Evolutionary conservation across 352 stramenopile genomes (phyloP).

Genomic region (Pythium oligandrum): DNA sequence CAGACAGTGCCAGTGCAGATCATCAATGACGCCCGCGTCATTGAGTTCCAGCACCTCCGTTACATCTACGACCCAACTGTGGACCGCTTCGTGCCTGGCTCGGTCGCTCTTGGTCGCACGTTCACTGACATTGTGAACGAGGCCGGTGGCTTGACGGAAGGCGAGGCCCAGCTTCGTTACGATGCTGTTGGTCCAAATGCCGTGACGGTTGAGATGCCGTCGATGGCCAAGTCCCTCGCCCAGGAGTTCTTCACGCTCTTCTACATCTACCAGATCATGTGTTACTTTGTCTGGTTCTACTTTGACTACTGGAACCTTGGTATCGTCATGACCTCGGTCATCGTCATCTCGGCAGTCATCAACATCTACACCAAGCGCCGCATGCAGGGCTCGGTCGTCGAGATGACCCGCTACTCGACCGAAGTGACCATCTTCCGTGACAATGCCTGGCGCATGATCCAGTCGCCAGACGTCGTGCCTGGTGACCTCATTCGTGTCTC

Average conservation of each 20-base stretch:
- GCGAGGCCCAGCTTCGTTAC: slow-evolving; percentile 31
- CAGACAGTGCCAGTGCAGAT: slow-evolving; percentile 43
- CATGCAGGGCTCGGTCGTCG: slow-evolving; percentile 45
- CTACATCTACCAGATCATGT: slow-evolving; percentile 85
- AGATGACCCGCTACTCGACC: slow-evolving; percentile 61
- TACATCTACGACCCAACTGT: slow-evolving; percentile 18
- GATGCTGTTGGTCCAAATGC: slow-evolving; percentile 55
- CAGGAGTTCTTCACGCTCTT: slow-evolving; percentile 71
- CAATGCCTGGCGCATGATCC: slow-evolving; percentile 36
- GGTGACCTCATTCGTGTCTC: slow-evolving; percentile 62
- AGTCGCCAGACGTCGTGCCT: slow-evolving; percentile 50
- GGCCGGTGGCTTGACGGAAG: slow-evolving; percentile 34
- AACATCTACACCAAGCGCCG: slow-evolving; percentile 70
- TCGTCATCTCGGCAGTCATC: slow-evolving; percentile 39
- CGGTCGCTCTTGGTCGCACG: slow-evolving; percentile 34
- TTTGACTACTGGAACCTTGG: slow-evolving; percentile 59
- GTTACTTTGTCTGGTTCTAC: slow-evolving; percentile 83
- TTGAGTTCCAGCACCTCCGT: slow-evolving; percentile 25
- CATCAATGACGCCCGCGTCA: slow-evolving; percentile 11
- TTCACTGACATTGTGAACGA: slow-evolving; percentile 45
- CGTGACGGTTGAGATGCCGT: slow-evolving; percentile 62
- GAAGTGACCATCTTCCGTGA: slow-evolving; percentile 68
- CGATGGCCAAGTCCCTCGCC: slow-evolving; percentile 37
- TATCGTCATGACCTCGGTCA: slow-evolving; percentile 55
- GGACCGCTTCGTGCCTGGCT: slow-evolving; percentile 15